phyloP scores from a whole-genome alignment of 2,329 filamentous ascomycete species.

The Alternaria triticina region DNA sequence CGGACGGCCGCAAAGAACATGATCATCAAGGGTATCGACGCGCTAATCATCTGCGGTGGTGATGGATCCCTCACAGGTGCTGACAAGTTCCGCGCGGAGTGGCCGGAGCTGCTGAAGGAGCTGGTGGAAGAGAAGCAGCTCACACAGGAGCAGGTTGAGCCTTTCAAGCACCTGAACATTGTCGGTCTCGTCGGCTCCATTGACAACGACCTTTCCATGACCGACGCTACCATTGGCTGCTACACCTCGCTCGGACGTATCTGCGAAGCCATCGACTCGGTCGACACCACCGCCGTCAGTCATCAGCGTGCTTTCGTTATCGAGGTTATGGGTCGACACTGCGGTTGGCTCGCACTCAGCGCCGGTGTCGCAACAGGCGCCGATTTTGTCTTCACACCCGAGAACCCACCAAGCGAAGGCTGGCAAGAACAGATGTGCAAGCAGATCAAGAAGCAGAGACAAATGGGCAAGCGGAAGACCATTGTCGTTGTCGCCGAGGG shows the following conservation, averaged over 20 bases:
- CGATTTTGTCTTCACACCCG: conserved; percentile 96
- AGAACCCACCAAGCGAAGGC: conserved; percentile 84
- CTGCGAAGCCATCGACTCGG: conserved; percentile 94
- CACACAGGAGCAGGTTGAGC: conserved; percentile 71
- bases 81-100: conserved; percentile 90
- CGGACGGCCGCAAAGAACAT: conserved; percentile 91
- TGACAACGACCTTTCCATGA: conserved; percentile 97
- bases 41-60: conserved; percentile 94
- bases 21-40: conserved; percentile 90
- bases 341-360: conserved; percentile 97
- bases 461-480: conserved; percentile 91
- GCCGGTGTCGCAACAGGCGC: conserved; percentile 92
- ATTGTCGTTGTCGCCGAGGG: conserved; percentile 98
- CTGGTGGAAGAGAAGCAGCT: conserved; percentile 77
- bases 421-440: conserved; percentile 67
- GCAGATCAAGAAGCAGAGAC: conserved; percentile 70
- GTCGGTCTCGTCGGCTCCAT: conserved; percentile 96
- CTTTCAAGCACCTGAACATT: conserved; percentile 89
- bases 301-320: conserved; percentile 97
- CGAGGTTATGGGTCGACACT: conserved; percentile 95
- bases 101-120: conserved; percentile 86
- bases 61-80: conserved; percentile 90
- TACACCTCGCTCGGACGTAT: conserved; percentile 93
- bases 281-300: conserved; percentile 92
- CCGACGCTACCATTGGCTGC: conserved; percentile 95